These are phyloP conservation scores for Trichopus zeylanicus DNA, from an alignment of 116 monocot species.

Conservation along the genomic window DNA sequence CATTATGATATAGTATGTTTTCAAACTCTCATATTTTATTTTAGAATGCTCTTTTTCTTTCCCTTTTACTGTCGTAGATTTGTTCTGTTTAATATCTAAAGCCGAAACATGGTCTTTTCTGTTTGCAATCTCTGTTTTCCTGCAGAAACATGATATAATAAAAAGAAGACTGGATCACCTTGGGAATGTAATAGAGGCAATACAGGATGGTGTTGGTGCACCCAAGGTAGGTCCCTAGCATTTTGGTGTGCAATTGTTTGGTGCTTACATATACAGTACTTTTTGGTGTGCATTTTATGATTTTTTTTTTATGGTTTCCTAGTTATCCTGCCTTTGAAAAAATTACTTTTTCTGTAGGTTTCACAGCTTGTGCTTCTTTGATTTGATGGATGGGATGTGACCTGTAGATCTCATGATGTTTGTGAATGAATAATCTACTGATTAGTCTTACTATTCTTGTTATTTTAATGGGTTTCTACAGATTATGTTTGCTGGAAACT, in stretches of 20 bases:
- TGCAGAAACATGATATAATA: constrained; percentile 87
- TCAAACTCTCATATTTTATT: background rate
- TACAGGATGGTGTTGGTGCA: constrained; percentile 78
- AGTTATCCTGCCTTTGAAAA: too few relatives aligned
- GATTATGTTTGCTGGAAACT: too few relatives aligned
- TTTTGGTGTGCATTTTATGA: background rate
- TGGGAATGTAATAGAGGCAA: constrained; percentile 71
- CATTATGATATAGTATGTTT: constrained; percentile 70
- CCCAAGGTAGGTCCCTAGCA: constrained; percentile 90
- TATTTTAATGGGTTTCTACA: too few relatives aligned
- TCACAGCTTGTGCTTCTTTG: too few relatives aligned
- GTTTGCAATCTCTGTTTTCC: constrained; percentile 4
- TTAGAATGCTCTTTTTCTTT: background rate
- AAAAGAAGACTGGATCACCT: constrained; percentile 71
- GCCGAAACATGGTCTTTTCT: background rate
- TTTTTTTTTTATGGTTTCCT: too few relatives aligned
- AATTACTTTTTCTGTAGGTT: too few relatives aligned
- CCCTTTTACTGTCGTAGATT: background rate
- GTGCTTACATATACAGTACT: background rate
- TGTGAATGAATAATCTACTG: too few relatives aligned
- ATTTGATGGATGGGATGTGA: too few relatives aligned
- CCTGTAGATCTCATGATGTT: too few relatives aligned
- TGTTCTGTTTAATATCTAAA: too few relatives aligned
- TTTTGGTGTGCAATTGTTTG: background rate
- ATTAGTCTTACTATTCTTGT: too few relatives aligned